These are phyloP conservation scores for Aspergillus chevalieri DNA, from an alignment of 2,329 filamentous ascomycete species.

Conservation along the genomic window DNA sequence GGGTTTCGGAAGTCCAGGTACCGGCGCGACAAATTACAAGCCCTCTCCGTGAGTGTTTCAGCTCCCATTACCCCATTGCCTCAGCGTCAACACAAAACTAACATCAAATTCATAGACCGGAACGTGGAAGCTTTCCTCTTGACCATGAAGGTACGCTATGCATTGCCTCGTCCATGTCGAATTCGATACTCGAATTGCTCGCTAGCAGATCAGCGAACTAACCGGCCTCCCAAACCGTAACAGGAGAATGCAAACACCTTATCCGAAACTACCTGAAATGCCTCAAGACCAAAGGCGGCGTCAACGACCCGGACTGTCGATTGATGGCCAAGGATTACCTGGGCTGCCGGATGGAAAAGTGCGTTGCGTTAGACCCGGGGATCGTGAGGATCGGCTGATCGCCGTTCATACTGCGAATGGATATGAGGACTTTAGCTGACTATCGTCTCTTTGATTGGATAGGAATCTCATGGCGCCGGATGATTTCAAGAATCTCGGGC, in stretches of 20 bases:
- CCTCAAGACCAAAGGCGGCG: conserved; percentile 74
- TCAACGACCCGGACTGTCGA: conserved; percentile 82
- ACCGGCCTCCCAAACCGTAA: background rate
- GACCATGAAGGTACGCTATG: conserved; percentile 69
- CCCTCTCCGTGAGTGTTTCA: conserved; percentile 58
- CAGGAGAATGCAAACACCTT: conserved; percentile 86
- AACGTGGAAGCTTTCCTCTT: conserved; percentile 91
- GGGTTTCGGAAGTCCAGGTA: conserved; percentile 66
- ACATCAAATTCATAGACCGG: conserved; percentile 54
- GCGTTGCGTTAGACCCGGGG: conserved; percentile 29
- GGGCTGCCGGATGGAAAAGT: conserved; percentile 91
- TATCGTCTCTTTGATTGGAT: background rate
- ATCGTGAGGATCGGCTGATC: background rate
- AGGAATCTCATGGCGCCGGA: conserved; percentile 95
- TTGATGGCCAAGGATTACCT: conserved; percentile 82
- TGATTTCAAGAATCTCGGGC: conserved; percentile 89
- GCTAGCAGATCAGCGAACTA: background rate
- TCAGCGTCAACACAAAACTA: background rate
- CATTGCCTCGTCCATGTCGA: background rate
- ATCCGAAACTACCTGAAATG: conserved; percentile 83
- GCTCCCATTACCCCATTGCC: conserved; percentile 3
- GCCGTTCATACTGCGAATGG: background rate
- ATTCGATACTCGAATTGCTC: background rate
- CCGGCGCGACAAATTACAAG: conserved; percentile 57
- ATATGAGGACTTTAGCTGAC: background rate